Evolutionary conservation across 2,329 filamentous ascomycete species (phyloP).

Genomic region (Dryadomyces quercivorus): DNA sequence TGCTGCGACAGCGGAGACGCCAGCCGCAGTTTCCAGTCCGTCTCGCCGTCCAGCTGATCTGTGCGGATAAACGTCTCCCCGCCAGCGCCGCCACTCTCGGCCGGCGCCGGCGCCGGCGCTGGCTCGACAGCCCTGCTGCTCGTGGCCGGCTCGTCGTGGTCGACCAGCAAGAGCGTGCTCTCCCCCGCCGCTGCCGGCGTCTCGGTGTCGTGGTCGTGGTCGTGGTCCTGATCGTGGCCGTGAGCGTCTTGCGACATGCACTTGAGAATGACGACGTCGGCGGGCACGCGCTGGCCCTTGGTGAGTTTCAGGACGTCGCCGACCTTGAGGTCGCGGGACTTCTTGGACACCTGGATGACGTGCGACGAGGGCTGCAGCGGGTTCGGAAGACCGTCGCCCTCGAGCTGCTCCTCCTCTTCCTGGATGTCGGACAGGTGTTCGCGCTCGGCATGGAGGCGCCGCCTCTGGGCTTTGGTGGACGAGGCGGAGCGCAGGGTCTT

Average conservation of each 20-base stretch:
- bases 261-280: constrained; percentile 87
- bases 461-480: constrained; percentile 25
- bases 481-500: constrained; percentile 35
- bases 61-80: constrained; percentile 96
- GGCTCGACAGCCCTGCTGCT: constrained; percentile 10
- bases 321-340: constrained; percentile 79
- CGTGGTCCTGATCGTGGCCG: constrained; percentile 12
- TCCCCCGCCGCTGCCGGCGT: constrained; percentile 15
- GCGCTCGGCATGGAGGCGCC: constrained; percentile 17
- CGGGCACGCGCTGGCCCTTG: constrained; percentile 87
- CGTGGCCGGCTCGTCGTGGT: constrained; percentile 8
- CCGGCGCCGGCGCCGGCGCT: constrained; percentile 14
- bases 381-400: constrained; percentile 23
- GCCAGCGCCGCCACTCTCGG: constrained; percentile 25
- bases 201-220: constrained; percentile 22
- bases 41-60: constrained; percentile 94
- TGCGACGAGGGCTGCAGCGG: constrained; percentile 28
- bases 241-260: constrained; percentile 32
- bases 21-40: constrained; percentile 92
- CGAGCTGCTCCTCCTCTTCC: constrained; percentile 51
- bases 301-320: constrained; percentile 88
- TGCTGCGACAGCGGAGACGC: constrained; percentile 77
- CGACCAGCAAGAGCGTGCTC: background rate
- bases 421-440: constrained; percentile 51
- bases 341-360: constrained; percentile 59